Conservation (phyloP, 2,329 filamentous ascomycete species). For the Claviceps fusiformis region DNA sequence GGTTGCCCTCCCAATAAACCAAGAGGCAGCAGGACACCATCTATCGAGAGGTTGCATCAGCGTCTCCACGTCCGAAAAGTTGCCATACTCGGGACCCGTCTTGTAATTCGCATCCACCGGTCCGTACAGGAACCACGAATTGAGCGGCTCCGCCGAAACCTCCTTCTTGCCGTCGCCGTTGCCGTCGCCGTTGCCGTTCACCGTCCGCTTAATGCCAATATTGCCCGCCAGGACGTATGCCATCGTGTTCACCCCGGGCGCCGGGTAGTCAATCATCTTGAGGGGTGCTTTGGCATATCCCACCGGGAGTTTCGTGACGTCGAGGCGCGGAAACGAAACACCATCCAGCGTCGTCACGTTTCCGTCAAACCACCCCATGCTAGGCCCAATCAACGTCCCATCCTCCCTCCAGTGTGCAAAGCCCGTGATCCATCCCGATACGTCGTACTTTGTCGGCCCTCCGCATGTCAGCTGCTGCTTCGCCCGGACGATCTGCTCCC, state of each 20-base stretch:
- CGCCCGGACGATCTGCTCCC: conserved; percentile 27
- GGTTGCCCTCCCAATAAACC: too few relatives aligned
- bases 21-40: conserved; percentile 1
- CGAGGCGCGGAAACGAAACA: conserved; percentile 15
- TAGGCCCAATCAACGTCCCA: conserved; percentile 15
- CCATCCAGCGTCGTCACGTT: conserved; percentile 14
- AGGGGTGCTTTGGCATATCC: conserved; percentile 27
- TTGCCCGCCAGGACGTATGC: conserved; percentile 26
- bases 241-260: conserved; percentile 7
- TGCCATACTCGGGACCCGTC: conserved; percentile 9
- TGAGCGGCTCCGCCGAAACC: conserved; percentile 20
- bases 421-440: conserved; percentile 35
- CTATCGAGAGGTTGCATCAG: conserved; percentile 6
- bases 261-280: conserved; percentile 19
- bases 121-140: conserved; percentile 27
- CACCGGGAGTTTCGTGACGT: conserved; percentile 19
- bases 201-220: conserved; percentile 19
- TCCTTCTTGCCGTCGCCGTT: conserved; percentile 3
- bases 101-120: conserved; percentile 17
- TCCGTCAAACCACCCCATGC: conserved; percentile 4
- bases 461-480: conserved; percentile 17
- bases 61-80: conserved; percentile 9
- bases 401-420: conserved; percentile 30
- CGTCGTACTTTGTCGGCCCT: conserved; percentile 19
- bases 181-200: not conserved